Percentiles rank a stretch among this genome's conserved stretches.
These are phyloP conservation scores for Wallacemonas collosoma DNA, from an alignment of 208 protist genomes.

Conservation along the genomic window DNA sequence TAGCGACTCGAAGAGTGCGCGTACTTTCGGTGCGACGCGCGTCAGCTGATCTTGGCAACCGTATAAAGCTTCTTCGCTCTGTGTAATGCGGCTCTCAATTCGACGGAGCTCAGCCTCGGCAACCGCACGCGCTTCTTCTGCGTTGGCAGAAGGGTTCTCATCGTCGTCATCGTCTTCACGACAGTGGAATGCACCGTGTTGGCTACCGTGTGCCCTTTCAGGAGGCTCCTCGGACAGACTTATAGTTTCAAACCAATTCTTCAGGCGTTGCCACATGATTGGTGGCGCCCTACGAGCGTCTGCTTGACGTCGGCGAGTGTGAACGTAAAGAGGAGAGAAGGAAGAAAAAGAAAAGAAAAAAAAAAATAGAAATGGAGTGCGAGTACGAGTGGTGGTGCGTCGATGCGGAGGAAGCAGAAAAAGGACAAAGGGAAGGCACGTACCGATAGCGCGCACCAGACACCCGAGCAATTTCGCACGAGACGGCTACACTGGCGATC, in stretches of 20 bases:
- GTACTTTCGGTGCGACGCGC: neutral
- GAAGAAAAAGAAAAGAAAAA: neutral
- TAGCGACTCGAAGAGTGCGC: conserved; percentile 4
- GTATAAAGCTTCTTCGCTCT: conserved; percentile 5
- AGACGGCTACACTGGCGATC: too few species aligned
- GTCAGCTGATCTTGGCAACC: neutral
- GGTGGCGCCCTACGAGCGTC: too few species aligned
- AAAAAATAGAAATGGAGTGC: neutral
- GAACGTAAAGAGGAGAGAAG: neutral
- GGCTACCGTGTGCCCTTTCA: neutral
- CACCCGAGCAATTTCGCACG: too few species aligned
- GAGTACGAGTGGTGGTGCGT: neutral
- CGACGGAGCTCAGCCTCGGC: neutral
- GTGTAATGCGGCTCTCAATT: neutral
- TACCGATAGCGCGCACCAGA: too few species aligned
- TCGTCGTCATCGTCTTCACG: neutral
- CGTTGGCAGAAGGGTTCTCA: neutral
- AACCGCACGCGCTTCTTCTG: conserved; percentile 6
- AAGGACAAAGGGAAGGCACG: too few species aligned
- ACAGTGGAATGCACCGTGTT: neutral
- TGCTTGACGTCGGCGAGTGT: too few species aligned
- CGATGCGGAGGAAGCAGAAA: too few species aligned
- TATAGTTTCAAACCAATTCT: neutral
- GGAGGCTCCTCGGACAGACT: neutral
- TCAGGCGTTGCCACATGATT: neutral